Percentiles rank a stretch among this genome's conserved stretches.
These are phyloP conservation scores for Oidium heveae DNA, from an alignment of 2,329 filamentous ascomycete species.

Conservation along the genomic window DNA sequence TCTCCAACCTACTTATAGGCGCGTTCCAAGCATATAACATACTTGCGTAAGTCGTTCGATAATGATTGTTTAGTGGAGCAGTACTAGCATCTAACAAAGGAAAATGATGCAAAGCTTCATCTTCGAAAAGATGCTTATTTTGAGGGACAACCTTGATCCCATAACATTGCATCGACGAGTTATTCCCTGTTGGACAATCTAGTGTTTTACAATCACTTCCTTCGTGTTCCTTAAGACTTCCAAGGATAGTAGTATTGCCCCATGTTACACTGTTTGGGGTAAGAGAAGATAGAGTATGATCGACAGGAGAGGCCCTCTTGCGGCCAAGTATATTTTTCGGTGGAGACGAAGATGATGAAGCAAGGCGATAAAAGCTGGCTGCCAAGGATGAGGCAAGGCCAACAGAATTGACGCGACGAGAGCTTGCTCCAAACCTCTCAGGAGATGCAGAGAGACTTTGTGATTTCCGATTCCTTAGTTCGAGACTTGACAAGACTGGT, in stretches of 20 bases:
- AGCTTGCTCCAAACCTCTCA: slow-evolving; percentile 18
- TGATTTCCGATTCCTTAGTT: slow-evolving; percentile 21
- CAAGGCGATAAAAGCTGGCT: slow-evolving; percentile 24
- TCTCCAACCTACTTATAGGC: slow-evolving; percentile 35
- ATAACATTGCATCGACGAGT: slow-evolving; percentile 6
- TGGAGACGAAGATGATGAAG: slow-evolving; percentile 19
- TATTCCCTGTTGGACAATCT: slow-evolving; percentile 11
- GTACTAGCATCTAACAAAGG: slow-evolving; percentile 28
- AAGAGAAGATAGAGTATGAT: slow-evolving; percentile 30
- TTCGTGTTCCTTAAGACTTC: slow-evolving; percentile 14
- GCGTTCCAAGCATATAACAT: slow-evolving; percentile 41
- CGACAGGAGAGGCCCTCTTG: slow-evolving; percentile 36
- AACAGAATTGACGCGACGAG: slow-evolving; percentile 18
- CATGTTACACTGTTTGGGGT: slow-evolving; percentile 18
- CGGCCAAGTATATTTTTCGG: slow-evolving; percentile 18
- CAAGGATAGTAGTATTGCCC: slow-evolving; percentile 16
- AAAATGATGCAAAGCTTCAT: not conserved
- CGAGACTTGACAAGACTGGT: slow-evolving; percentile 21
- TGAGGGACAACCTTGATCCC: slow-evolving; percentile 23
- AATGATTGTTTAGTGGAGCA: slow-evolving; percentile 27
- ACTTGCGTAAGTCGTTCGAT: slow-evolving; percentile 41
- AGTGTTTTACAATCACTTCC: slow-evolving; percentile 7
- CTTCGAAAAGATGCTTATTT: slow-evolving; percentile 33
- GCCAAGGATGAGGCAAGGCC: slow-evolving; percentile 29
- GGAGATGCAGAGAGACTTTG: slow-evolving; percentile 34